Evolutionary conservation across 1,284 basidiomycete species (phyloP).

Genomic region (Takashimella tepidaria): DNA sequence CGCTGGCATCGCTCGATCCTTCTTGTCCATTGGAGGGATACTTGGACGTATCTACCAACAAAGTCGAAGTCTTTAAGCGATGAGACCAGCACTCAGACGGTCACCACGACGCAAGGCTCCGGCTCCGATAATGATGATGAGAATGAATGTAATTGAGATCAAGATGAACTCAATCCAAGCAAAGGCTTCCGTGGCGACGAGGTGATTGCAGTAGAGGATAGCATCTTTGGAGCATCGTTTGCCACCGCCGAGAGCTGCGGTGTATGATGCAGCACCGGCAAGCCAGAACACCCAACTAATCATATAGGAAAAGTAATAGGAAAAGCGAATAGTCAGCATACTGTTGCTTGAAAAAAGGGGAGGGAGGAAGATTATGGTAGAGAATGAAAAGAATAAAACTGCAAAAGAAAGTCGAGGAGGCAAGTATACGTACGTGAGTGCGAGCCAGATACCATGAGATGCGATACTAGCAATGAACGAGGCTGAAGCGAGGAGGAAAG

Average conservation of each 20-base stretch:
- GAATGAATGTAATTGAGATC: slow-evolving; percentile 32
- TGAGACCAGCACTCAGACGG: slow-evolving; percentile 18
- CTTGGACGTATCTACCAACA: too few relatives aligned
- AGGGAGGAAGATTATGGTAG: too few relatives aligned
- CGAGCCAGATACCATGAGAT: slow-evolving; percentile 39
- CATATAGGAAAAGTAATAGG: too few relatives aligned
- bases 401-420: not conserved
- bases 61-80: not conserved
- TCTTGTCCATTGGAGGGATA: too few relatives aligned
- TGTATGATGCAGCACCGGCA: slow-evolving; percentile 38
- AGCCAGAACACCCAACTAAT: slow-evolving; percentile 49
- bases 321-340: slow-evolving; percentile 2
- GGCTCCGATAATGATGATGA: slow-evolving; percentile 30
- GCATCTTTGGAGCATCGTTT: slow-evolving; percentile 25
- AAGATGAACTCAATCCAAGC: slow-evolving; percentile 48
- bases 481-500: slow-evolving; percentile 35
- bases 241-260: slow-evolving; percentile 41
- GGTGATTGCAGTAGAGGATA: slow-evolving; percentile 29
- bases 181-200: slow-evolving; percentile 45
- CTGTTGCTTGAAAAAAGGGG: not conserved
- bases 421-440: slow-evolving; percentile 37
- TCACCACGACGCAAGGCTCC: slow-evolving; percentile 38
- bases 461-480: slow-evolving; percentile 39
- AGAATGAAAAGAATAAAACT: too few relatives aligned
- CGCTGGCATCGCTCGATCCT: too few relatives aligned